These are phyloP conservation scores for Fusarium nurragi DNA, from an alignment of 2,329 filamentous ascomycete genomes.

Conservation along the genomic window DNA sequence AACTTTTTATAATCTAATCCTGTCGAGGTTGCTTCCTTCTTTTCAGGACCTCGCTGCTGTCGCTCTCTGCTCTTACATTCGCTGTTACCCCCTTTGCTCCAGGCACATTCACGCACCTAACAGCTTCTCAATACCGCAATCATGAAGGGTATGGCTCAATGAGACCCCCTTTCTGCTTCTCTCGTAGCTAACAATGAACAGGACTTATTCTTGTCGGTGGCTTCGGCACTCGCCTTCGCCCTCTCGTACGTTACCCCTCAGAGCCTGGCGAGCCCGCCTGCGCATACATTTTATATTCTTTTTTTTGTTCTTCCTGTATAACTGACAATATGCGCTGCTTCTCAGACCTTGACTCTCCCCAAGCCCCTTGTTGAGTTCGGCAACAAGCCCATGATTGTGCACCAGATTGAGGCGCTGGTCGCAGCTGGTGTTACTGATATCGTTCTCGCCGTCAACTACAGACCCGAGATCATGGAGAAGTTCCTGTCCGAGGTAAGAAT, in stretches of 20 bases:
- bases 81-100: slow-evolving; percentile 33
- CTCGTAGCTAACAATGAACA: slow-evolving; percentile 52
- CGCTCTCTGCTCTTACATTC: slow-evolving; percentile 39
- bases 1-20: slow-evolving; percentile 42
- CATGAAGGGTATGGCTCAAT: slow-evolving; percentile 50
- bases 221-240: slow-evolving; percentile 96
- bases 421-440: slow-evolving; percentile 96
- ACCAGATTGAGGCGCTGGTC: slow-evolving; percentile 95
- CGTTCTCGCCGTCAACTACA: slow-evolving; percentile 98
- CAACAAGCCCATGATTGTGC: slow-evolving; percentile 99
- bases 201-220: slow-evolving; percentile 99
- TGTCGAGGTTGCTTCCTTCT: slow-evolving; percentile 40
- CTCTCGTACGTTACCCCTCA: slow-evolving; percentile 74
- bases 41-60: slow-evolving; percentile 38
- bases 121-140: slow-evolving; percentile 41
- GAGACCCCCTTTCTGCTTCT: not conserved
- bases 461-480: slow-evolving; percentile 96
- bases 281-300: slow-evolving; percentile 16
- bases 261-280: slow-evolving; percentile 23
- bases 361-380: slow-evolving; percentile 98
- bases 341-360: slow-evolving; percentile 90
- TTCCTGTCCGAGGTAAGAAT: slow-evolving; percentile 82
- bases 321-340: slow-evolving; percentile 38
- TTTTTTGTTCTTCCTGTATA: not conserved
- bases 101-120: slow-evolving; percentile 33